Evolutionary conservation across 2,329 filamentous ascomycete genomes (phyloP), one percentile per base, ranked within the genome.

Genomic region (Helicocarpus griseus): DNA sequence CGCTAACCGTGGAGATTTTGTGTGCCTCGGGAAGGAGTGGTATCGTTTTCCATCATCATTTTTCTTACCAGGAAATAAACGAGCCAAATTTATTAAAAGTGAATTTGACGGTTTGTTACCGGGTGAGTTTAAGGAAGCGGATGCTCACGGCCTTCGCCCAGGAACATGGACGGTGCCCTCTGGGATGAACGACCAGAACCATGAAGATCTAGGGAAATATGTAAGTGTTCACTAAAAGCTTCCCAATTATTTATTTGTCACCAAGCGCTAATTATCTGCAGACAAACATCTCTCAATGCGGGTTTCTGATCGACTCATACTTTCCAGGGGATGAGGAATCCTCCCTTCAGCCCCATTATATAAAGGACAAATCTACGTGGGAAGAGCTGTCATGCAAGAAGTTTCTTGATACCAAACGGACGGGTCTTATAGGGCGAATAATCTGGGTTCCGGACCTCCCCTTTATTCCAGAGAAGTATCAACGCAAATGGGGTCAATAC

Each of bases 21-120:
- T 98, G 2, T 98, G 93, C 66, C 80, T 95, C 36, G 89, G 88
- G 26, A 98, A 97, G 66, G 93, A 98, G 65, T 98, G 93, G 93
- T 96, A 98, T 68, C 87, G 93, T 33, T 97, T 96, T 65, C 91
- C 93, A 1, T 91, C 87, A 0, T 94, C 90, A 0, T 97, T 89
- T 72, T 89, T 93, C 65, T 75, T 98, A 2, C 91, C 93, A 0
- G 75, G 83, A n/a, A 79, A 81, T 47, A 87, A 93, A 74, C 84
- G 81, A 57, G 86, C 87, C 60, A 95, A 93, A 60, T 98, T 96
- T 63, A 75, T 98, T 60, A 87, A 86, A 58, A 95, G 88, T 60
- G 89, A 93, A 57, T 98, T 98, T 67, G 79, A 79, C 7, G 93
- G 93, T 1, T 74, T 98, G 17, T 73, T 98, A 4, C 93, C 93